phyloP scores from a whole-genome alignment of 192 early-diverging fungal genomes.

The Coemansia sp. region DNA sequence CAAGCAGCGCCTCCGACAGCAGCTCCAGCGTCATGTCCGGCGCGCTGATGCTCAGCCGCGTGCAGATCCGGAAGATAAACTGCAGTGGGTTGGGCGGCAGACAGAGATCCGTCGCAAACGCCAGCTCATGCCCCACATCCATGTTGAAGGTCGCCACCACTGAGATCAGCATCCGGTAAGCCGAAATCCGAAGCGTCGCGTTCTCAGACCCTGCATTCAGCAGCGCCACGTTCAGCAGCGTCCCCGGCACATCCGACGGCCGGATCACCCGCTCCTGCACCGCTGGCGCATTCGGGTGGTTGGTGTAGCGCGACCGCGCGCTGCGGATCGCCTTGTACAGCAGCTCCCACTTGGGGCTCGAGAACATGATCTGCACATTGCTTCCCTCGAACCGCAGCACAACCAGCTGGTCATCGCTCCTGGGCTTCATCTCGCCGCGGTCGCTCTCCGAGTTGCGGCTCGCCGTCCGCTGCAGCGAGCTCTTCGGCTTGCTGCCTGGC shows the following conservation, averaged over 20 bases:
- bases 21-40: slow-evolving; percentile 86
- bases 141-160: slow-evolving; percentile 78
- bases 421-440: slow-evolving; percentile 6
- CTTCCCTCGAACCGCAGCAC: slow-evolving; percentile 74
- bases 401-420: slow-evolving; percentile 61
- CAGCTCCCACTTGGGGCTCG: slow-evolving; percentile 71
- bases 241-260: slow-evolving; percentile 88
- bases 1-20: slow-evolving; percentile 79
- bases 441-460: slow-evolving; percentile 53
- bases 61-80: slow-evolving; percentile 84
- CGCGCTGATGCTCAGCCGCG: slow-evolving; percentile 71
- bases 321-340: slow-evolving; percentile 69
- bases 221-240: slow-evolving; percentile 89
- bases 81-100: slow-evolving; percentile 85
- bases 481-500: slow-evolving; percentile 15
- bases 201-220: slow-evolving; percentile 86
- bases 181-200: slow-evolving; percentile 73
- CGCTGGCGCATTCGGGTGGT: slow-evolving; percentile 40
- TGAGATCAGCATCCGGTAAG: slow-evolving; percentile 90
- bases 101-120: slow-evolving; percentile 79
- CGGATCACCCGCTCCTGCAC: slow-evolving; percentile 77
- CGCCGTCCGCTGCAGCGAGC: slow-evolving; percentile 54
- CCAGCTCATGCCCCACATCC: slow-evolving; percentile 77
- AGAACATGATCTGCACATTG: slow-evolving; percentile 63
- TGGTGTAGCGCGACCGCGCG: slow-evolving; percentile 69